These are phyloP conservation scores for Suhomyces chickasaworum DNA, from an alignment of 1,139 yeast genomes.

Conservation along the genomic window DNA sequence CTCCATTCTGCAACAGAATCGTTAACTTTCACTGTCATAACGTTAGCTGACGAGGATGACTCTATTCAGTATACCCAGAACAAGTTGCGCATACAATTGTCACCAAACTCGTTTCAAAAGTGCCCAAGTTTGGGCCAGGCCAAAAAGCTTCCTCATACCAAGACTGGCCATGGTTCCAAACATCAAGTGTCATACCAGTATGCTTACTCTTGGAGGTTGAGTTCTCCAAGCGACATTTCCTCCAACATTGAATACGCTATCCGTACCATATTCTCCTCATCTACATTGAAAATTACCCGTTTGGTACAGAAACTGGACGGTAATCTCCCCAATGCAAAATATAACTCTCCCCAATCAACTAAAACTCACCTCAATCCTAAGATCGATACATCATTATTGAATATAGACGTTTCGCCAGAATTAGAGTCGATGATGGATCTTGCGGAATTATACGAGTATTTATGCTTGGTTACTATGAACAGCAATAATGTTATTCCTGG, in stretches of 20 bases:
- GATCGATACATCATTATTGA: slow-evolving; percentile 6
- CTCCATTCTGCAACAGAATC: background rate
- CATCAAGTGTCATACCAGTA: slow-evolving; percentile 16
- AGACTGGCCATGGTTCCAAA: slow-evolving; percentile 27
- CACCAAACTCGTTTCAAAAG: slow-evolving; percentile 16
- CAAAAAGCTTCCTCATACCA: slow-evolving; percentile 19
- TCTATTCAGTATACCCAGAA: slow-evolving; percentile 11
- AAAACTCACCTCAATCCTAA: slow-evolving; percentile 1
- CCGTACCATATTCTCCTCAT: background rate
- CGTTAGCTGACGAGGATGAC: slow-evolving; percentile 7
- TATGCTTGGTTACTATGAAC: slow-evolving; percentile 21
- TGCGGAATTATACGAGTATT: slow-evolving; percentile 23
- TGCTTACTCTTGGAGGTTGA: slow-evolving; percentile 8
- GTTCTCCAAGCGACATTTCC: background rate
- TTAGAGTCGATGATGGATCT: slow-evolving; percentile 5
- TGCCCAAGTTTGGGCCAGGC: slow-evolving; percentile 19
- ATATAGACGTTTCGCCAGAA: background rate
- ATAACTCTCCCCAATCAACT: background rate
- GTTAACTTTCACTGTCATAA: background rate
- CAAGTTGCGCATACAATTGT: slow-evolving; percentile 13
- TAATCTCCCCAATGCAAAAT: no score
- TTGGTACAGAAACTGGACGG: no score
- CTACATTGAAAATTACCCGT: background rate
- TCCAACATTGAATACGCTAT: background rate
- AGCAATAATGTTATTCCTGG: slow-evolving; percentile 19